Percentiles rank a stretch among this genome's conserved stretches.
Conservation (phyloP, 2,329 filamentous ascomycete species). For the Microthyrium microscopicum region DNA sequence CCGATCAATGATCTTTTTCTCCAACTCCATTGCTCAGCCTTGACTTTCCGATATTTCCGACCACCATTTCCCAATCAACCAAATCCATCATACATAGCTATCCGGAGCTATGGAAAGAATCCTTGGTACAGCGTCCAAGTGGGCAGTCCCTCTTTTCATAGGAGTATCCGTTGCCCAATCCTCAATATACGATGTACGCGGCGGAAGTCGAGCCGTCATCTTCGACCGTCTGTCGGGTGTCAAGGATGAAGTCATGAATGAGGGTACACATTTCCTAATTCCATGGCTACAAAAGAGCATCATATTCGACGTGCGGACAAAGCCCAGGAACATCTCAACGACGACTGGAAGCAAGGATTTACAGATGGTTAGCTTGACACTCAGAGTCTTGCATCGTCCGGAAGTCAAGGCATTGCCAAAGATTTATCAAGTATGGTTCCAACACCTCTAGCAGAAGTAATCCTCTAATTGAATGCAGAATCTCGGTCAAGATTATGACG, state of each 20-base stretch:
- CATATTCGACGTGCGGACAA: slow-evolving; percentile 92
- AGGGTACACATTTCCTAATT: slow-evolving; percentile 91
- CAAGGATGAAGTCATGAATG: slow-evolving; percentile 80
- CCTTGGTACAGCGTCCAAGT: slow-evolving; percentile 46
- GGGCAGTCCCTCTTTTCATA: slow-evolving; percentile 57
- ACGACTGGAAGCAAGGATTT: slow-evolving; percentile 97
- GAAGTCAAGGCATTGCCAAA: slow-evolving; percentile 85
- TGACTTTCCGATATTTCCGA: no score
- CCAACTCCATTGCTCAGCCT: no score
- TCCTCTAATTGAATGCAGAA: no score
- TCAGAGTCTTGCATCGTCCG: slow-evolving; percentile 86
- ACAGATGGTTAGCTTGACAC: slow-evolving; percentile 98
- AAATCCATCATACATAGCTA: no score
- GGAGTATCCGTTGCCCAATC: slow-evolving; percentile 53
- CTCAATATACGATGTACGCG: slow-evolving; percentile 92
- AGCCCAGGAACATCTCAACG: slow-evolving; percentile 91
- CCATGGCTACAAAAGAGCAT: slow-evolving; percentile 93
- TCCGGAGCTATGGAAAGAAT: slow-evolving; percentile 34
- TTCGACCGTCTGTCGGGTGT: slow-evolving; percentile 90
- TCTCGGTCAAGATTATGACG: slow-evolving; percentile 95
- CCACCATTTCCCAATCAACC: no score
- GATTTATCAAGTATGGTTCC: slow-evolving; percentile 75
- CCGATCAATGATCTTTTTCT: no score
- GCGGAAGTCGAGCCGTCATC: slow-evolving; percentile 88
- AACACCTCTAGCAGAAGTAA: no score